These are phyloP conservation scores for Aspergillus sergii DNA, from an alignment of 2,329 filamentous ascomycete genomes.

Conservation along the genomic window DNA sequence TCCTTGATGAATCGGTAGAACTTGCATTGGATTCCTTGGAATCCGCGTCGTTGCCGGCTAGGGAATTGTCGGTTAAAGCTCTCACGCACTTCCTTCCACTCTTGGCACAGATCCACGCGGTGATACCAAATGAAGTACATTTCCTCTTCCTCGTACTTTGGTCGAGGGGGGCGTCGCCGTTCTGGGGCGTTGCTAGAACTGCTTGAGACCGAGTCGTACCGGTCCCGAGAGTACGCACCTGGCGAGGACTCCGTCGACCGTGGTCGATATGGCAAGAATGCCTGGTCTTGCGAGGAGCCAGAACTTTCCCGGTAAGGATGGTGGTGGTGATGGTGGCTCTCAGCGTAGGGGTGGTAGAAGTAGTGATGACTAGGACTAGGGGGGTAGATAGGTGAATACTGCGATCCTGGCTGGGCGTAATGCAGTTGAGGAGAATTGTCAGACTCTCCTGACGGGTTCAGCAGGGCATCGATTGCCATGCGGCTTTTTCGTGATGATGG, in stretches of 20 bases:
- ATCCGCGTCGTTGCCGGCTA: constrained; percentile 40
- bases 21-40: constrained; percentile 53
- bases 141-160: constrained; percentile 51
- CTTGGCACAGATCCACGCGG: constrained; percentile 48
- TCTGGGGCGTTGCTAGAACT: constrained; percentile 39
- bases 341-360: constrained; percentile 27
- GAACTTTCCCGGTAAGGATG: constrained; percentile 4
- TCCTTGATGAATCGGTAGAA: constrained; percentile 53
- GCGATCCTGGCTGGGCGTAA: constrained; percentile 24
- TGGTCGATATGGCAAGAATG: constrained; percentile 30
- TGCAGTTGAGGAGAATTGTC: constrained; percentile 16
- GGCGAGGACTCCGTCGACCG: constrained; percentile 38
- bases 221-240: constrained; percentile 40
- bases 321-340: constrained; percentile 26
- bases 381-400: constrained; percentile 34
- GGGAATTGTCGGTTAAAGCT: constrained; percentile 49
- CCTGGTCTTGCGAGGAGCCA: constrained; percentile 23
- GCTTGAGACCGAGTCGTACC: constrained; percentile 46
- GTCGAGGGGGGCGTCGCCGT: constrained; percentile 45
- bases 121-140: constrained; percentile 55
- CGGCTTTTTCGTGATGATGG: constrained; percentile 32
- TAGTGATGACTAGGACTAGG: constrained; percentile 30
- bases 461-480: constrained; percentile 38
- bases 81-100: constrained; percentile 50
- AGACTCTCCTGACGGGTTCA: constrained; percentile 34